Evolutionary conservation across 805 yeast species (phyloP).

Genomic region (Wickerhamiella azyma): DNA sequence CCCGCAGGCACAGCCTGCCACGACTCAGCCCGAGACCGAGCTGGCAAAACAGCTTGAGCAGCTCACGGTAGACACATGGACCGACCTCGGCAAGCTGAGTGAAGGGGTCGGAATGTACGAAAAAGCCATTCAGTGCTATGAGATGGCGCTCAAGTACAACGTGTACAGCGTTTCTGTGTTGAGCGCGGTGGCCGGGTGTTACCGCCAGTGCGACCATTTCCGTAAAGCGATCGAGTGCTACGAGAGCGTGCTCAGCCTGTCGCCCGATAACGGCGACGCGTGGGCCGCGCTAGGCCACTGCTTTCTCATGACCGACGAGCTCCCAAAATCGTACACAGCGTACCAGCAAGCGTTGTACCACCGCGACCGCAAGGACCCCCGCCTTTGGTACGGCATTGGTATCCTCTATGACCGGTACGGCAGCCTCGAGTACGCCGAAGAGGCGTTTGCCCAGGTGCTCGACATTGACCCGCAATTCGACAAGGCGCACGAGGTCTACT

Average conservation of each 20-base stretch:
- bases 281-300: constrained; percentile 96
- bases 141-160: constrained; percentile 70
- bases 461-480: constrained; percentile 94
- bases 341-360: constrained; percentile 92
- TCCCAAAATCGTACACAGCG: constrained; percentile 89
- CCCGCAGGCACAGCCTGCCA: background rate
- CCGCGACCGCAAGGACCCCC: constrained; percentile 89
- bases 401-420: constrained; percentile 94
- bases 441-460: constrained; percentile 90
- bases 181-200: constrained; percentile 74
- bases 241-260: constrained; percentile 68
- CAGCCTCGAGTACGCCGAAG: constrained; percentile 92
- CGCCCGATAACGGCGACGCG: constrained; percentile 84
- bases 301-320: constrained; percentile 88
- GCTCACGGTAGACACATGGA: constrained; percentile 51
- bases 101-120: constrained; percentile 81
- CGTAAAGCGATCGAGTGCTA: constrained; percentile 90
- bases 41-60: constrained; percentile 20
- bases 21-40: constrained; percentile 9
- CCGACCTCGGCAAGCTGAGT: constrained; percentile 78
- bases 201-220: constrained; percentile 78
- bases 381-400: constrained; percentile 97
- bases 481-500: constrained; percentile 90
- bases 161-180: constrained; percentile 79
- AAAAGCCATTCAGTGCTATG: constrained; percentile 77